These are phyloP conservation scores for Millerago galiae DNA, from an alignment of 805 yeast genomes.

Conservation along the genomic window DNA sequence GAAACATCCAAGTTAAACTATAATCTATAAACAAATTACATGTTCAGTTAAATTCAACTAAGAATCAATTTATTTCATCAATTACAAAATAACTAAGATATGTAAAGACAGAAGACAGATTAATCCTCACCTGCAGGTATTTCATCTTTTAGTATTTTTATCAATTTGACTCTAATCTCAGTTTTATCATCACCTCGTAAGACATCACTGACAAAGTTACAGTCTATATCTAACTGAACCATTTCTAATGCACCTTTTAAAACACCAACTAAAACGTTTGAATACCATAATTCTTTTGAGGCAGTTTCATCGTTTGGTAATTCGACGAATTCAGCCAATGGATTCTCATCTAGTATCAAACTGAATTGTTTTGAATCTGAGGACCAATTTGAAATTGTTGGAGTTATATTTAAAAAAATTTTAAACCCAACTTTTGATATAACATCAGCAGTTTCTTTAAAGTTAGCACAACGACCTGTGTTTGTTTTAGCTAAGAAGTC, in stretches of 20 bases:
- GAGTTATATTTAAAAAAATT: constrained; percentile 77
- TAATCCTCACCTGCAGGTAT: constrained; percentile 95
- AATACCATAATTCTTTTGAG: constrained; percentile 78
- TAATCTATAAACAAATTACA: too few species aligned
- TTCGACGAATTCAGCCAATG: constrained; percentile 92
- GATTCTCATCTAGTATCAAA: constrained; percentile 74
- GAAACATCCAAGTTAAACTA: too few species aligned
- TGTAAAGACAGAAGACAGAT: too few species aligned
- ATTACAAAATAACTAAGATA: background rate
- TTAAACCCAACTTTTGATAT: constrained; percentile 85
- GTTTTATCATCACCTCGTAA: constrained; percentile 79
- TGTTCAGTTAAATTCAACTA: too few species aligned
- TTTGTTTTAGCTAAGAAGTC: constrained; percentile 88
- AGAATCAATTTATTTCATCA: background rate
- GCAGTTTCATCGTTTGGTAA: constrained; percentile 76
- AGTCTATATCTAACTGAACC: constrained; percentile 92
- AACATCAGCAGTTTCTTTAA: constrained; percentile 84
- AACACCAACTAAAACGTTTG: constrained; percentile 85
- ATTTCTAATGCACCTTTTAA: constrained; percentile 87
- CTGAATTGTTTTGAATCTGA: constrained; percentile 69
- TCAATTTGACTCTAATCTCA: constrained; percentile 67
- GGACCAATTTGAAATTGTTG: constrained; percentile 71
- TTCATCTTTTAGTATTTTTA: constrained; percentile 79
- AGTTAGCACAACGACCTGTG: constrained; percentile 70
- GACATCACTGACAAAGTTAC: constrained; percentile 68